Conservation (phyloP, 805 yeast species). For the Schizosaccharomyces octosporus region DNA sequence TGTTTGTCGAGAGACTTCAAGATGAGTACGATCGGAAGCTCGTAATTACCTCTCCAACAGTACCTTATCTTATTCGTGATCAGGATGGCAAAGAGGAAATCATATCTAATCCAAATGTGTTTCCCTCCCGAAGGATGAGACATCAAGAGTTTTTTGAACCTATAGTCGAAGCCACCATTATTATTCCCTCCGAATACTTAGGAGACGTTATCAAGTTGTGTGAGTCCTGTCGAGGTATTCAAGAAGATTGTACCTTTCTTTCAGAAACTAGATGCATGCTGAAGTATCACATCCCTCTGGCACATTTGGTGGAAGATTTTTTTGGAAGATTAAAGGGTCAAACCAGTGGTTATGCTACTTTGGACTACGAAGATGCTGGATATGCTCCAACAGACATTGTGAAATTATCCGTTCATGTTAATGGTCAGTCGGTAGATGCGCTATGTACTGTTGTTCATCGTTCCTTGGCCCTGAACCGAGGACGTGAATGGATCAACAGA, state of each 20-base stretch:
- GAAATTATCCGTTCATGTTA: constrained; percentile 69
- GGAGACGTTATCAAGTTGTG: constrained; percentile 74
- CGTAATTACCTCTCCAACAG: constrained; percentile 86
- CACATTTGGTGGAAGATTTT: constrained; percentile 81
- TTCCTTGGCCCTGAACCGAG: constrained; percentile 46
- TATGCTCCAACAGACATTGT: constrained; percentile 58
- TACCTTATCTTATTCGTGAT: constrained; percentile 61
- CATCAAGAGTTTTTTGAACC: constrained; percentile 50
- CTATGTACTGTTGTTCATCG: constrained; percentile 72
- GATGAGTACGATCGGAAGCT: constrained; percentile 84
- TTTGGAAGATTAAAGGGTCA: constrained; percentile 79
- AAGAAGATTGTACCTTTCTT: constrained; percentile 51
- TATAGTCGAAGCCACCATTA: constrained; percentile 68
- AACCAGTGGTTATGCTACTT: constrained; percentile 78
- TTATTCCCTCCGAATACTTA: constrained; percentile 69
- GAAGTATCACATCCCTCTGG: constrained; percentile 60
- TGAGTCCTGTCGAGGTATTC: constrained; percentile 62
- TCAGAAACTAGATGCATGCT: constrained; percentile 51
- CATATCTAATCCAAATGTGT: constrained; percentile 77
- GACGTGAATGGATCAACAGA: constrained; percentile 58
- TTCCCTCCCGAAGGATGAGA: constrained; percentile 40
- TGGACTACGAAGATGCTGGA: constrained; percentile 87
- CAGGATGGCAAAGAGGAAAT: constrained; percentile 37
- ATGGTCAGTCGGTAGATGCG: constrained; percentile 77
- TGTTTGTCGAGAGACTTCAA: constrained; percentile 72